Evolutionary conservation across 164 flowering plant species (phyloP), one percentile per base, ranked within the genome.

Genomic region (Macadamia tetraphylla): DNA sequence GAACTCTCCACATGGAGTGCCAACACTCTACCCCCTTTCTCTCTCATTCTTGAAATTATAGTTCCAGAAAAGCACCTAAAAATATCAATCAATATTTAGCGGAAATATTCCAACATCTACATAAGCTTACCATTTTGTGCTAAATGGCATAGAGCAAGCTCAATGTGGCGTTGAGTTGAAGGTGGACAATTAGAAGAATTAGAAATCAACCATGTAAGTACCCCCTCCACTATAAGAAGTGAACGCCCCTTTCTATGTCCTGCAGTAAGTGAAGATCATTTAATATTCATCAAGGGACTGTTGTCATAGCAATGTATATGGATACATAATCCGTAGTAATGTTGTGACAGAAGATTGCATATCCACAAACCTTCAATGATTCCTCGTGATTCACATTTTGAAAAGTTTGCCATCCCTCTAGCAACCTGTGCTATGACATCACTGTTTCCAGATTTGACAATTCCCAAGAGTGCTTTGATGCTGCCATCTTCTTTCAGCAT

Each of bases 91-190:
- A 59, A 65, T 31, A 18, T 40, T 17, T 35, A 66, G 55, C 42
- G 35, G 74, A 23, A 65, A 18, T 53, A 65, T 55, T 23, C 67
- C 32, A 30, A 29, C 8, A 57, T 57, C 18, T 10, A 53, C 3
- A 11, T 46, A 8, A 46, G 51, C 70, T 66, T 78, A 90, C 96
- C 88, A 76, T 93, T 88, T 81, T 93, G 98, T 44, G 94, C 97
- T 69, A 91, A 79, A 80, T 91, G 98, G 73, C 98, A 93, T 58
- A 93, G 78, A 35, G 98, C 91, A 69, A 91, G 92, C 77, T 93
- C 98, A 46, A 93, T 78, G 76, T 91, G 98, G 69, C 98, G 95
- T 58, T 85, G 64, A 13, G 84, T 83, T 70, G 97, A 82, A 67
- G 85, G 61, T 9, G 87, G 75, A 65, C 75, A n/a, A 30, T 60